Conservation (phyloP, 805 yeast species). For the Saccharomycopsis microspora region DNA sequence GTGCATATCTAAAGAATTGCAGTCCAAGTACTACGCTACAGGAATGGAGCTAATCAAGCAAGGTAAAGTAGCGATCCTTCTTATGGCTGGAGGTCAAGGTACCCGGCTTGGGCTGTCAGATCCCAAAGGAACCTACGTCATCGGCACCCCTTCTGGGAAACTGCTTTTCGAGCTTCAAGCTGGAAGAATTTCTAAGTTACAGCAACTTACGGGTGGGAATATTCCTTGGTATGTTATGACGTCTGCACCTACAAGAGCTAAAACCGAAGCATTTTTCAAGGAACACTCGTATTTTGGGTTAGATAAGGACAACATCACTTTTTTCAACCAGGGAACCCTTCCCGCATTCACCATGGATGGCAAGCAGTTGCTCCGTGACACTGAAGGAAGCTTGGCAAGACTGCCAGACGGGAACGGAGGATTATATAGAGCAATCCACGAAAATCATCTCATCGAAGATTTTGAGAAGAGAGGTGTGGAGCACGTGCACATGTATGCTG, state of each 20-base stretch:
- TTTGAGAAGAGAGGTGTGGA: constrained; percentile 56
- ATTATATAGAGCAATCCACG: constrained; percentile 68
- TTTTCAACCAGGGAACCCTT: constrained; percentile 90
- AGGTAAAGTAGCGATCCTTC: constrained; percentile 75
- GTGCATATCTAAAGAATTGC: constrained; percentile 21
- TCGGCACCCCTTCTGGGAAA: constrained; percentile 74
- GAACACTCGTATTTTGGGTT: constrained; percentile 65
- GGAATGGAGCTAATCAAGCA: constrained; percentile 63
- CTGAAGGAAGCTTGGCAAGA: constrained; percentile 47
- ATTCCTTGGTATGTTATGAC: constrained; percentile 94
- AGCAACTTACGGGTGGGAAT: constrained; percentile 27
- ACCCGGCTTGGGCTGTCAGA: constrained; percentile 80
- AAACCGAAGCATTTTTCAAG: constrained; percentile 63
- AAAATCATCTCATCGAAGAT: constrained; percentile 57
- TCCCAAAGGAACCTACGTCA: constrained; percentile 92
- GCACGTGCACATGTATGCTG: constrained; percentile 95
- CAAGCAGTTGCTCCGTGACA: constrained; percentile 50
- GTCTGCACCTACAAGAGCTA: constrained; percentile 68
- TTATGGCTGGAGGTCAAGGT: constrained; percentile 99
- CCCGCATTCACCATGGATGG: constrained; percentile 81
- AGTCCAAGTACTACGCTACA: constrained; percentile 28
- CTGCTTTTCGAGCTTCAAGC: constrained; percentile 89
- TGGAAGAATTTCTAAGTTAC: constrained; percentile 62
- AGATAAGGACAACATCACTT: constrained; percentile 42
- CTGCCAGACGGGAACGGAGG: constrained; percentile 99